Evolutionary conservation across 1,284 basidiomycete species (phyloP), one percentile per base, ranked within the genome.

Genomic region (Sanghuangporus weigelae): DNA sequence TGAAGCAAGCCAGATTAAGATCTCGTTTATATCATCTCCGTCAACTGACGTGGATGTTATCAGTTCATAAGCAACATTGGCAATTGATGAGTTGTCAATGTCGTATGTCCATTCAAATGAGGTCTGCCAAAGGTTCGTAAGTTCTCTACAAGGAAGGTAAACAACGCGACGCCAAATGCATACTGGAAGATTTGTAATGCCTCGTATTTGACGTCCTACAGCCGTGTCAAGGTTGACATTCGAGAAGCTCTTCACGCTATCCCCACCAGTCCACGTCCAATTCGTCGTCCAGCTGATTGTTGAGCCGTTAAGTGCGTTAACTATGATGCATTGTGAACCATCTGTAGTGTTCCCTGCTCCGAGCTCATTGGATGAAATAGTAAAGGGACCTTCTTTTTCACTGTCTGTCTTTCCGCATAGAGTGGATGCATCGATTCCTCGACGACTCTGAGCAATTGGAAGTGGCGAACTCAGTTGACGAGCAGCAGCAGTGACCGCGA

Each of bases 1-100:
- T 69, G 82, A 83, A 3, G 77, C 84, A n/a, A 87, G 78, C 86
- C 86, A 88, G 64, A 89, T 73, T 87, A 89, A 88, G 67, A 86
- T 79, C 70, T 88, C 86, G 68, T 83, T 79, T 36, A 74, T 75
- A 63, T 78, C 78, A n/a, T 76, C 73, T 16, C 85, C 85, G 1
- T 79, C 79, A 44, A 82, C 53, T 1, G 76, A 75, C 62, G 71
- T 73, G 1, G 85, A 80, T 0, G 86, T 87, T 75, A 87, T 89
- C 0, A 87, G 67, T 67, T 89, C 87, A 66, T 79, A 89, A 12
- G 84, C 82, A 55, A 86, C 77, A 65, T 88, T 78, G 0, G 81
- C 80, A 64, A 78, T 68, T 0, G 66, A 66, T 6, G 70, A 73
- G 1, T 68, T 68, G 11, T 66, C 66, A 42, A 60, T 11, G 35